A percentile compares a stretch with the other conserved stretches of the same genome.
Evolutionary conservation across 2,329 filamentous ascomycete species (phyloP).

Genomic region (Colletotrichum somersetense): DNA sequence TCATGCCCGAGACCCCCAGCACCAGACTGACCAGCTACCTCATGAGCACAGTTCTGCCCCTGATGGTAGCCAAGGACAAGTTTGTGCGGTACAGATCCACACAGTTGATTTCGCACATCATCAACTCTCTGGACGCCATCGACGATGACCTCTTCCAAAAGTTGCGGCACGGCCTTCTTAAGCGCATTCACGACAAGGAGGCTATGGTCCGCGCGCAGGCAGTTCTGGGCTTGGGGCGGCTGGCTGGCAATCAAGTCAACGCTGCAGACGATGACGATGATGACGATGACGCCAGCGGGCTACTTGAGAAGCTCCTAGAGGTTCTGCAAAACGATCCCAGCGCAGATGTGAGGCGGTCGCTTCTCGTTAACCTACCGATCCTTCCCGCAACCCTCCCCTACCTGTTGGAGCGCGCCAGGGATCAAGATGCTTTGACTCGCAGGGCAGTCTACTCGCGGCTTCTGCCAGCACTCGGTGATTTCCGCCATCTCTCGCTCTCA

Average conservation of each 20-base stretch:
- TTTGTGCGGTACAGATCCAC: slow-evolving; percentile 90
- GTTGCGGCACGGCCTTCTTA: slow-evolving; percentile 82
- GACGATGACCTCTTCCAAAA: slow-evolving; percentile 92
- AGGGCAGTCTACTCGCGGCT: slow-evolving; percentile 89
- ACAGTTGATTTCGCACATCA: slow-evolving; percentile 89
- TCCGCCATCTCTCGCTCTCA: slow-evolving; percentile 90
- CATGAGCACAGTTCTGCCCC: slow-evolving; percentile 78
- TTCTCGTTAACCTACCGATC: slow-evolving; percentile 92
- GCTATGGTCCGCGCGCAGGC: slow-evolving; percentile 92
- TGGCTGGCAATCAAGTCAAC: slow-evolving; percentile 83
- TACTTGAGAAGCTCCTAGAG: slow-evolving; percentile 86
- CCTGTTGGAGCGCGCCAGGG: slow-evolving; percentile 89
- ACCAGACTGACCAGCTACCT: slow-evolving; percentile 82
- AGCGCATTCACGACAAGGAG: slow-evolving; percentile 93
- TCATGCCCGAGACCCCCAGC: slow-evolving; percentile 85
- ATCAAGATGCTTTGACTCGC: slow-evolving; percentile 86
- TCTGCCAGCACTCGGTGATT: slow-evolving; percentile 90
- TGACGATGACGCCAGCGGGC: slow-evolving; percentile 73
- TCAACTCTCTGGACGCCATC: slow-evolving; percentile 92
- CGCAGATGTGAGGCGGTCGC: slow-evolving; percentile 89
- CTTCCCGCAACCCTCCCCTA: slow-evolving; percentile 85
- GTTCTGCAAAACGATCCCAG: slow-evolving; percentile 94
- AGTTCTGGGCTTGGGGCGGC: slow-evolving; percentile 86
- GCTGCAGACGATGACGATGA: slow-evolving; percentile 79
- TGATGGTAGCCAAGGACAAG: slow-evolving; percentile 92